These are phyloP conservation scores for Cryptococcus sp. DNA, from an alignment of 1,284 basidiomycete genomes.

Conservation along the genomic window DNA sequence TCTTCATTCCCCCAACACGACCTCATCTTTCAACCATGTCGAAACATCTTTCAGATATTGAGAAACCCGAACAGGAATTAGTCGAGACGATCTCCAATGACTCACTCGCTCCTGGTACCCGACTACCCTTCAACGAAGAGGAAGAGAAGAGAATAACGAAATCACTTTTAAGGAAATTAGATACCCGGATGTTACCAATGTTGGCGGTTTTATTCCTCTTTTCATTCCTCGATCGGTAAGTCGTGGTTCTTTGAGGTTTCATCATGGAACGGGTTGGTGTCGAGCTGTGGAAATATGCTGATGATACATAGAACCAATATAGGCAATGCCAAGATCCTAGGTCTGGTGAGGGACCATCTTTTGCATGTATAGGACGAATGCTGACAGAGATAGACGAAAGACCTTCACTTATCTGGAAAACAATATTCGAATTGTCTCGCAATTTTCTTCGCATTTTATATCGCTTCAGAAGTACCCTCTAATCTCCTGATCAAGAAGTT, in stretches of 20 bases:
- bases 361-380: neutral
- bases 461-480: constrained; percentile 36
- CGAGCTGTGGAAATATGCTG: neutral
- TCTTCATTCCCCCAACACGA: neutral
- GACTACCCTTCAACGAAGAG: constrained; percentile 7
- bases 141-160: constrained; percentile 14
- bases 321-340: constrained; percentile 25
- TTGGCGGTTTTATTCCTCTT: constrained; percentile 35
- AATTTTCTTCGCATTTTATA: constrained; percentile 43
- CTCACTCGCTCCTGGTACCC: neutral
- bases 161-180: constrained; percentile 23
- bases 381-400: neutral
- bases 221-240: constrained; percentile 23
- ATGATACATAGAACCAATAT: constrained; percentile 21
- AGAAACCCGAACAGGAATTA: constrained; percentile 4
- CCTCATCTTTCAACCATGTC: neutral
- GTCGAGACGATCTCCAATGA: neutral
- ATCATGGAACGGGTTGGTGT: neutral
- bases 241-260: neutral
- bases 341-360: neutral
- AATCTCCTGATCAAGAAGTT: constrained; percentile 38
- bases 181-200: constrained; percentile 30
- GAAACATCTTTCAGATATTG: neutral
- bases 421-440: constrained; percentile 32
- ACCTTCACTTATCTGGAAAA: constrained; percentile 20